Conservation (phyloP, 345 rosid species). For the Eucalyptus marginata region DNA sequence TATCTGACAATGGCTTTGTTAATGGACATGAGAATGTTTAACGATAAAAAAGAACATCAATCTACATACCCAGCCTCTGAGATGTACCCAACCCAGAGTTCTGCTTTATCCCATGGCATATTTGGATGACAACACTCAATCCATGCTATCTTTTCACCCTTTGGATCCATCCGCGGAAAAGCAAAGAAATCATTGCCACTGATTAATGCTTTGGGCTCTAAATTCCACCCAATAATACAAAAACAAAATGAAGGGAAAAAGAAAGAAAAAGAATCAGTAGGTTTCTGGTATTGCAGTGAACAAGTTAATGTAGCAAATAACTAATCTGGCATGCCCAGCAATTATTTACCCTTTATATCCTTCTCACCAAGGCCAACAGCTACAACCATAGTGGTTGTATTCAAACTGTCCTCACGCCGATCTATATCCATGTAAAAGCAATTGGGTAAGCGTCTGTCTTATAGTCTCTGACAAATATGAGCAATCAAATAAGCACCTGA, state of each 20-base stretch:
- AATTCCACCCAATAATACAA: background rate
- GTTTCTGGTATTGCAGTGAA: background rate
- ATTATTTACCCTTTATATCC: conserved; percentile 39
- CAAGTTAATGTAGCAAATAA: background rate
- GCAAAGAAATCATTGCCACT: conserved; percentile 92
- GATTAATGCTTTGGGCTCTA: conserved; percentile 67
- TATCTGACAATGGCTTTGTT: background rate
- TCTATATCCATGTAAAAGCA: conserved; percentile 23
- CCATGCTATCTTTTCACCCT: conserved; percentile 82
- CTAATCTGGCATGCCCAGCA: background rate
- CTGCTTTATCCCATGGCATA: conserved; percentile 97
- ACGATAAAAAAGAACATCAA: background rate
- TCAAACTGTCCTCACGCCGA: conserved; percentile 40
- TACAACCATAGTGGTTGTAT: conserved; percentile 54
- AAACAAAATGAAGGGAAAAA: background rate
- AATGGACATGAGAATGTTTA: background rate
- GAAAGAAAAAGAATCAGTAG: background rate
- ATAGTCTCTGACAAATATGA: background rate
- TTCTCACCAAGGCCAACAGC: conserved; percentile 29
- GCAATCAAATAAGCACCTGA: background rate
- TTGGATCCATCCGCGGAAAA: conserved; percentile 73
- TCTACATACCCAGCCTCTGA: conserved; percentile 63
- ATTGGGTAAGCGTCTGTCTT: background rate
- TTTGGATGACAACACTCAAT: conserved; percentile 85
- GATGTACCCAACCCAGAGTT: conserved; percentile 90